Base-by-base conservation (phyloP, 805 yeast species). In the Sugiyamaella marilandica region DNA sequence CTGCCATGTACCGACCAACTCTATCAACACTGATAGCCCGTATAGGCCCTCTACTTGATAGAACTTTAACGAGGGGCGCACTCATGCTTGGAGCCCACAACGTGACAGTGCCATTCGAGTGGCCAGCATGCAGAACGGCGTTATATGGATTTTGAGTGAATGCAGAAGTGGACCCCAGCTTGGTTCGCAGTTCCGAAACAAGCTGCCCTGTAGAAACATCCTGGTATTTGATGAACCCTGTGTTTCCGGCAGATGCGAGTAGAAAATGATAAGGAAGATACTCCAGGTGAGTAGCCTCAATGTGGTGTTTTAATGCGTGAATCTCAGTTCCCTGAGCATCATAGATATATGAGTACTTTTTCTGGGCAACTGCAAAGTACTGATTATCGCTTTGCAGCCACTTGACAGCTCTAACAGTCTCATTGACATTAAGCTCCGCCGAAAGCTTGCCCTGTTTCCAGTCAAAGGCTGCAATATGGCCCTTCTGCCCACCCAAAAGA, bases 291-390 rank as follows among this genome's bases (percentile, higher is more conserved):
- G 91, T 87, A 26, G 84, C 84, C 61, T 91, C 98, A 29, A 89
- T 75, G 67, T 94, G 99, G 65, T 87, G 94, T 63, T 86, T 87
- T 70, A 94, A 75, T 63, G 95, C 81, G 70, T 94, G 99, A 55
- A 94, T 72, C 75, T 94, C 99, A 50, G 85, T 77, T 29, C 99
- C 99, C 56, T 84, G 81, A 59, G 84, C 84, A 69, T 94, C 97
- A 68, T 94, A 94, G 35, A 94, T 87, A 67, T 85, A 94, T 0
- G 94, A 87, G 69, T 92, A 88, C 68, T 89, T 91, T 71, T 90
- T 91, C 71, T 94, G 99, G 1, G 99, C 98, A 14, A 84, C 96
- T 0, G 99, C 99, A 72, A 88, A 90, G 69, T 75, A 90, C 69
- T 90, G 97, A 51, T 58, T 54, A 65, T 91, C 95, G 65, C 85